Conservation (phyloP, 1,284 basidiomycete species). For the Naganishia albida region DNA sequence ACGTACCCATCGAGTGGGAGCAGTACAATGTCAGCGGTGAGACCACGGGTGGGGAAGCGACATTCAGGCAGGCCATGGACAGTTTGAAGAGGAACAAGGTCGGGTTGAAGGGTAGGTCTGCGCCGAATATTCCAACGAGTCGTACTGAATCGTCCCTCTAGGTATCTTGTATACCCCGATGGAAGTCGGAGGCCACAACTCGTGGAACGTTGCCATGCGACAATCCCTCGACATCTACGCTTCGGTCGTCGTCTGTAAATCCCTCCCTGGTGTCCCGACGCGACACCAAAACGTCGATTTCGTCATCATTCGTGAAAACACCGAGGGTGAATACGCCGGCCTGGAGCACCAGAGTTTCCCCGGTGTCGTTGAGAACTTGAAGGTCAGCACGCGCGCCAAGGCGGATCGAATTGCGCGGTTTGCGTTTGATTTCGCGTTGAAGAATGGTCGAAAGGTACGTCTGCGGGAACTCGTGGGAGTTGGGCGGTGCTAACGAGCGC, state of each 20-base stretch:
- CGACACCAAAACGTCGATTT: conserved; percentile 97
- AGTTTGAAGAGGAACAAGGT: conserved; percentile 95
- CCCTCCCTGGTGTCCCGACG: conserved; percentile 93
- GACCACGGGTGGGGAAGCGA: conserved; percentile 87
- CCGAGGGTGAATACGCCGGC: conserved; percentile 99
- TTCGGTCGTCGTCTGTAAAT: conserved; percentile 97
- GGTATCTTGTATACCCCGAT: conserved; percentile 99
- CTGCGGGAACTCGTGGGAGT: not conserved
- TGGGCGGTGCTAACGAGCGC: not conserved
- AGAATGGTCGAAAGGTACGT: conserved; percentile 91
- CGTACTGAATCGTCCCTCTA: conserved; percentile 46
- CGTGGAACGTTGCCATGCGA: conserved; percentile 99
- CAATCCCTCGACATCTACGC: conserved; percentile 99
- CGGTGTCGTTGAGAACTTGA: conserved; percentile 97
- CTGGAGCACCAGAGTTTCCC: conserved; percentile 98
- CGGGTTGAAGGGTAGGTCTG: conserved; percentile 84
- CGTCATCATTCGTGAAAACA: conserved; percentile 99
- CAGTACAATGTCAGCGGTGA: conserved; percentile 95
- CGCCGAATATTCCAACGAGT: not conserved
- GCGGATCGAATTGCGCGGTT: conserved; percentile 96
- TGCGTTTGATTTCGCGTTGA: conserved; percentile 98
- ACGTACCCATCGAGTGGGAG: conserved; percentile 99
- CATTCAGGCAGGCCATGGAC: conserved; percentile 98
- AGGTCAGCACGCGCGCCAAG: conserved; percentile 94
- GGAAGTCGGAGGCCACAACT: conserved; percentile 93